A percentile compares a stretch with the other conserved stretches of the same genome.
These are phyloP conservation scores for Ogataea henricii DNA, from an alignment of 805 yeast species.

Conservation along the genomic window DNA sequence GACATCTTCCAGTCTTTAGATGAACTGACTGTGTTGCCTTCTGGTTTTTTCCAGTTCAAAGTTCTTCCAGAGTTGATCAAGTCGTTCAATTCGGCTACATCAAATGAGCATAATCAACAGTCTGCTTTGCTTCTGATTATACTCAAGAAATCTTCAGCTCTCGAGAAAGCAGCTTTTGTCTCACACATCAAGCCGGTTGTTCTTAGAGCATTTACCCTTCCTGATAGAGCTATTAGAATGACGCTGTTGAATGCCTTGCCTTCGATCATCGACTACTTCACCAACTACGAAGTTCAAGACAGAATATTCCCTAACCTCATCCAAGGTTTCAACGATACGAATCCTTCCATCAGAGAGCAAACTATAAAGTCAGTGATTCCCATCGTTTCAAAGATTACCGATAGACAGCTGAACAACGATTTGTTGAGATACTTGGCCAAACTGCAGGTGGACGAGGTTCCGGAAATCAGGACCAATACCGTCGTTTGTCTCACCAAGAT, in stretches of 20 bases:
- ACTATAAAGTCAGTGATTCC: slow-evolving; percentile 65
- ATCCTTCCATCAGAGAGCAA: slow-evolving; percentile 75
- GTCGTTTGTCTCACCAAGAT: slow-evolving; percentile 68
- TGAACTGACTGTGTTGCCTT: slow-evolving; percentile 41
- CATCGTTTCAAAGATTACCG: slow-evolving; percentile 65
- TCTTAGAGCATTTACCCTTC: slow-evolving; percentile 59
- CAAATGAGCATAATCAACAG: slow-evolving; percentile 27
- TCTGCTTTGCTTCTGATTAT: slow-evolving; percentile 43
- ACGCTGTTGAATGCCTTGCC: slow-evolving; percentile 68
- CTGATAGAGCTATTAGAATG: slow-evolving; percentile 78
- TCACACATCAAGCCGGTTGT: slow-evolving; percentile 59
- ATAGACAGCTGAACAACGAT: slow-evolving; percentile 85
- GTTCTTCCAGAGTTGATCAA: slow-evolving; percentile 70
- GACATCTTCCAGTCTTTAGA: slow-evolving; percentile 43
- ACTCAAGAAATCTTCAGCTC: slow-evolving; percentile 34
- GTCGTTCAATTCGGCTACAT: slow-evolving; percentile 38
- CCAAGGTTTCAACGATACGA: slow-evolving; percentile 87
- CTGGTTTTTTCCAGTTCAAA: slow-evolving; percentile 57
- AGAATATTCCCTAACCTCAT: slow-evolving; percentile 66
- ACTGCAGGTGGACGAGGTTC: slow-evolving; percentile 73
- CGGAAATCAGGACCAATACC: slow-evolving; percentile 78
- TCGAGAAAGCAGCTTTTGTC: slow-evolving; percentile 39
- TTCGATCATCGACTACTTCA: slow-evolving; percentile 48
- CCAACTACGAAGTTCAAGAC: slow-evolving; percentile 64
- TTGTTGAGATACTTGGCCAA: slow-evolving; percentile 78